Evolutionary conservation across 2,329 filamentous ascomycete genomes (phyloP).

Genomic region (Camillea tinctor): DNA sequence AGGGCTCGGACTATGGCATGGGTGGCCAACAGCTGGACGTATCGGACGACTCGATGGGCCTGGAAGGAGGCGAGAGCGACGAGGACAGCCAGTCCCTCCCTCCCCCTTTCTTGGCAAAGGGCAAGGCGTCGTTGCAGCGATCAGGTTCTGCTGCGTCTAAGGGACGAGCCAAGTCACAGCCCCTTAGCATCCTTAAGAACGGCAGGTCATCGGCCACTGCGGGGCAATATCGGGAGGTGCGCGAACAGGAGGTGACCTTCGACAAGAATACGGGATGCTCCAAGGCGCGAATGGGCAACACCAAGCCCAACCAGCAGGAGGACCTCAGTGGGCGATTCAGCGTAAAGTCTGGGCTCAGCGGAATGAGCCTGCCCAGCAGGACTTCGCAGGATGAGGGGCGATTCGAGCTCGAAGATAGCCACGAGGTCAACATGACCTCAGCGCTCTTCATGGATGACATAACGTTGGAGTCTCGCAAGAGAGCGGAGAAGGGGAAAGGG

Average conservation of each 20-base stretch:
- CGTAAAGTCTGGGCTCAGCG: slow-evolving; percentile 34
- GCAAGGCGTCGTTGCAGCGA: slow-evolving; percentile 22
- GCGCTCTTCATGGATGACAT: slow-evolving; percentile 60
- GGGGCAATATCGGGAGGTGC: slow-evolving; percentile 17
- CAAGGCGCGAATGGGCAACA: neutral
- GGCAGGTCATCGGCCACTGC: slow-evolving; percentile 24
- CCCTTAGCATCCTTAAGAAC: slow-evolving; percentile 37
- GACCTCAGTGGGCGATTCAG: slow-evolving; percentile 36
- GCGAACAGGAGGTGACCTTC: slow-evolving; percentile 13
- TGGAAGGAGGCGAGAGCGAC: slow-evolving; percentile 22
- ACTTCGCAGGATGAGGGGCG: slow-evolving; percentile 21
- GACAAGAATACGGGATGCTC: slow-evolving; percentile 1
- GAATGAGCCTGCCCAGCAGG: slow-evolving; percentile 30
- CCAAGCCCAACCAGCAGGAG: slow-evolving; percentile 11
- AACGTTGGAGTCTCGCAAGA: slow-evolving; percentile 41
- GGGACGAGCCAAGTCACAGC: slow-evolving; percentile 23
- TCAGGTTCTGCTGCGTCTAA: slow-evolving; percentile 14
- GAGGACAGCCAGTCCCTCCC: slow-evolving; percentile 31
- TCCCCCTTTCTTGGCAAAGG: slow-evolving; percentile 20
- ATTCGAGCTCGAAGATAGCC: slow-evolving; percentile 30
- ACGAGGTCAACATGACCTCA: slow-evolving; percentile 56
- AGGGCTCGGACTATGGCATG: slow-evolving; percentile 34
- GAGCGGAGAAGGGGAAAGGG: slow-evolving; percentile 20
- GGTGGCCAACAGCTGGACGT: slow-evolving; percentile 26
- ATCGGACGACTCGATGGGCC: slow-evolving; percentile 18